Percentiles rank a stretch among this genome's conserved stretches.
Evolutionary conservation across 2,329 filamentous ascomycete genomes (phyloP).

Genomic region (Ascomycota sp.): DNA sequence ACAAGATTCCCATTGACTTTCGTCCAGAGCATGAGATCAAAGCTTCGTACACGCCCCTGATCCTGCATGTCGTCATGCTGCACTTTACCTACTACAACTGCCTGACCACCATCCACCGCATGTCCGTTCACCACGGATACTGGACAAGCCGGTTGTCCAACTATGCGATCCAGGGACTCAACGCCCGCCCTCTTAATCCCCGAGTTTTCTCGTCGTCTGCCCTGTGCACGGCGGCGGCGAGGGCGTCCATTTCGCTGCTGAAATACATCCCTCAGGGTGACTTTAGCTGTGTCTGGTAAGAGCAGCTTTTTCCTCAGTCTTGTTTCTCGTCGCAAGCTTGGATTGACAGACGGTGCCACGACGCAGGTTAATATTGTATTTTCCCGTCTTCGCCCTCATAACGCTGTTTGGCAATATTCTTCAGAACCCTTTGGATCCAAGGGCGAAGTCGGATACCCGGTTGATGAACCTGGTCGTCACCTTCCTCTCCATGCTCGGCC

Average conservation of each 20-base stretch:
- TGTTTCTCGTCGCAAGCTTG: not conserved
- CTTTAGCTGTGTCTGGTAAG: constrained; percentile 84
- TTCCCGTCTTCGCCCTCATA: constrained; percentile 84
- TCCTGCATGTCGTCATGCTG: constrained; percentile 80
- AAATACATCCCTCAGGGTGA: constrained; percentile 95
- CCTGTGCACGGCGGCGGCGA: constrained; percentile 77
- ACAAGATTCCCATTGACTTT: constrained; percentile 84
- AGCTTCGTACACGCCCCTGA: constrained; percentile 77
- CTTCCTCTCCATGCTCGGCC: constrained; percentile 75
- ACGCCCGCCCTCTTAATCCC: constrained; percentile 77
- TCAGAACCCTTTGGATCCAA: constrained; percentile 79
- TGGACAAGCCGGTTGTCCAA: constrained; percentile 93
- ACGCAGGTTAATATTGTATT: constrained; percentile 71
- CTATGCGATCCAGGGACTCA: constrained; percentile 85
- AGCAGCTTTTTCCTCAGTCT: constrained; percentile 3
- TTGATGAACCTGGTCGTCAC: constrained; percentile 86
- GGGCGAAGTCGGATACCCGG: constrained; percentile 72
- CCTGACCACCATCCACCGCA: constrained; percentile 89
- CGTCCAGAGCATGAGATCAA: constrained; percentile 95
- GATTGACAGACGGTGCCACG: not conserved
- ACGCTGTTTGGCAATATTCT: constrained; percentile 92
- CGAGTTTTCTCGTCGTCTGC: constrained; percentile 86
- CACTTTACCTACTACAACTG: constrained; percentile 98
- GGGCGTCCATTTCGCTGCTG: constrained; percentile 80
- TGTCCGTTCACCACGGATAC: constrained; percentile 95